A percentile compares a stretch with the other conserved stretches of the same genome.
Evolutionary conservation across 345 rosid genomes (phyloP).

Genomic region (Melastoma malabathricum): DNA sequence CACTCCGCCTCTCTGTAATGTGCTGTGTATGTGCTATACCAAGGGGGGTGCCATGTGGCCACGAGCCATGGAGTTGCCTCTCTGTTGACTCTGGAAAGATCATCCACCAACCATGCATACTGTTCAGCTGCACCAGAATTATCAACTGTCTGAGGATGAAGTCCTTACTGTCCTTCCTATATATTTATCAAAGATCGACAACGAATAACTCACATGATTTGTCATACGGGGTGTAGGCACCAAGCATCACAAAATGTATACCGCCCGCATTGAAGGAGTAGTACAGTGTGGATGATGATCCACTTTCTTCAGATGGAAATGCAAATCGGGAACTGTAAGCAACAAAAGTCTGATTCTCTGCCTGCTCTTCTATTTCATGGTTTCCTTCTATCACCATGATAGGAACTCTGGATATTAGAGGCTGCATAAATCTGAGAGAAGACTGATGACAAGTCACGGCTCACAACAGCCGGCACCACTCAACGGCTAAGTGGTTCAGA

Average conservation of each 20-base stretch:
- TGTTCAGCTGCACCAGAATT: conserved; percentile 44
- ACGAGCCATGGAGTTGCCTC: conserved; percentile 76
- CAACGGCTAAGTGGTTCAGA: background rate
- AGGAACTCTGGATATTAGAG: conserved; percentile 54
- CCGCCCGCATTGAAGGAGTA: conserved; percentile 93
- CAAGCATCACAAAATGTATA: conserved; percentile 78
- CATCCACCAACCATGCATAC: conserved; percentile 64
- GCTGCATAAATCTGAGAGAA: conserved; percentile 61
- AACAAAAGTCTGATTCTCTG: conserved; percentile 45
- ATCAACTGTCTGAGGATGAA: background rate
- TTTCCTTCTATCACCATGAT: conserved; percentile 83
- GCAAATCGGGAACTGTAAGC: conserved; percentile 83
- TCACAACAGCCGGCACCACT: background rate
- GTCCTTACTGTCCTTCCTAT: background rate
- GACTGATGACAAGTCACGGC: background rate
- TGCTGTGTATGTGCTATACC: conserved; percentile 71
- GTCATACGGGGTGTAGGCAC: conserved; percentile 51
- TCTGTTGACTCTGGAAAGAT: conserved; percentile 46
- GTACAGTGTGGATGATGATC: conserved; percentile 57
- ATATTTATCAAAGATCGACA: background rate
- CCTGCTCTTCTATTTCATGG: conserved; percentile 73
- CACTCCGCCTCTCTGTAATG: conserved; percentile 87
- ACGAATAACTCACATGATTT: conserved; percentile 33
- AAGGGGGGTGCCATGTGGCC: conserved; percentile 77
- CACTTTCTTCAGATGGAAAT: conserved; percentile 64